Percentiles rank a stretch among this genome's conserved stretches.
These are phyloP conservation scores for Zelopaecilomyces penicillatus DNA, from an alignment of 2,329 filamentous ascomycete species.

Conservation along the genomic window DNA sequence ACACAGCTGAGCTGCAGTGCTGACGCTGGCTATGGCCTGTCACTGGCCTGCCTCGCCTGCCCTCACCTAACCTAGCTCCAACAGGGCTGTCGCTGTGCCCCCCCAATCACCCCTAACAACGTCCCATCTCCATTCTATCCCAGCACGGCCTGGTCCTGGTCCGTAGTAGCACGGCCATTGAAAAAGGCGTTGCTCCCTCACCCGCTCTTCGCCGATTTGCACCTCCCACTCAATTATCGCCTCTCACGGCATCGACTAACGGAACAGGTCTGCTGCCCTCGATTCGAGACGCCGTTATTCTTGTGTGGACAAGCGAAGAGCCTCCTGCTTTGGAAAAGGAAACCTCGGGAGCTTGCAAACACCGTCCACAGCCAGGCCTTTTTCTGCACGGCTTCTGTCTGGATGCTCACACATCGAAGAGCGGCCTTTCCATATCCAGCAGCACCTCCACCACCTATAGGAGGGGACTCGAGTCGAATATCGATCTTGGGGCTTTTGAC, in stretches of 20 bases:
- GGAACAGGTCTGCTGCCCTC: constrained; percentile 10
- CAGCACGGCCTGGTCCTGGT: constrained; percentile 13
- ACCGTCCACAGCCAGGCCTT: constrained; percentile 1
- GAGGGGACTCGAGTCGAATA: background rate
- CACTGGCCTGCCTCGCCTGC: background rate
- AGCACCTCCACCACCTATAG: background rate
- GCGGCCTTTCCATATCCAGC: constrained; percentile 6
- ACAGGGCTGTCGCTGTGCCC: constrained; percentile 6
- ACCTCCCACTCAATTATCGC: constrained; percentile 20
- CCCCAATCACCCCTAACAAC: constrained; percentile 23
- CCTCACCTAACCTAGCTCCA: background rate
- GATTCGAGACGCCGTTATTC: constrained; percentile 9
- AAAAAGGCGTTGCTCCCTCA: constrained; percentile 33
- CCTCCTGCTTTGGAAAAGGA: background rate
- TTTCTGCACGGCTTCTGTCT: constrained; percentile 1
- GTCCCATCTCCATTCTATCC: constrained; percentile 18
- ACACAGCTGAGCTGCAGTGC: constrained; percentile 8
- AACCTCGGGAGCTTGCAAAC: background rate
- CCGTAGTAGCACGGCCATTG: constrained; percentile 20
- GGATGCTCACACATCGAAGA: constrained; percentile 9
- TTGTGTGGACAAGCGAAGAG: constrained; percentile 8
- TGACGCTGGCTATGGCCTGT: constrained; percentile 6
- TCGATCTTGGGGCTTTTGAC: constrained; percentile 1
- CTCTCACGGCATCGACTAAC: constrained; percentile 13
- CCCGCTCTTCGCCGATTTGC: constrained; percentile 20